Evolutionary conservation across 352 stramenopile species (phyloP).

Genomic region (Globisporangium camurandrum): DNA sequence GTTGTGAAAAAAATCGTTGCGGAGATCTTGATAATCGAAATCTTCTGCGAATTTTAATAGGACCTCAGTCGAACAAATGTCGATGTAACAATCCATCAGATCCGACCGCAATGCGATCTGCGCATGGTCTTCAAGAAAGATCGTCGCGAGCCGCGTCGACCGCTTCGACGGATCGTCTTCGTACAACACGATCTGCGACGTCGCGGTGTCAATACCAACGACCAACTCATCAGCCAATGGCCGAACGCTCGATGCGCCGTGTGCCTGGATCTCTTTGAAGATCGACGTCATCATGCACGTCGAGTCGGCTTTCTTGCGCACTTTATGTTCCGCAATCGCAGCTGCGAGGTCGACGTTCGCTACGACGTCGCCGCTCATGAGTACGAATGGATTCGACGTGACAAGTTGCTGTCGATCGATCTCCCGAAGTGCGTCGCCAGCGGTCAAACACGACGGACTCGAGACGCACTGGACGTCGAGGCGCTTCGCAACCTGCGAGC

Average conservation of each 20-base stretch:
- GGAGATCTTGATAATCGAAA: conserved; percentile 97
- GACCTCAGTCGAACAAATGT: conserved; percentile 97
- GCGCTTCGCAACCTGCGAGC: conserved; percentile 47
- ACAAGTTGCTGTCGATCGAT: conserved; percentile 93
- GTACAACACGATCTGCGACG: conserved; percentile 81
- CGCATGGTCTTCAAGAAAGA: conserved; percentile 80
- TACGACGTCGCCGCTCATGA: conserved; percentile 95
- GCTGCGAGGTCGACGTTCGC: conserved; percentile 92
- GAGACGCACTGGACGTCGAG: conserved; percentile 64
- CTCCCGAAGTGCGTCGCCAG: conserved; percentile 93
- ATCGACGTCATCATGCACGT: conserved; percentile 95
- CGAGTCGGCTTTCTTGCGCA: conserved; percentile 84
- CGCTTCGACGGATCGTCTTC: conserved; percentile 52
- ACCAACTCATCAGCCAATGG: conserved; percentile 76
- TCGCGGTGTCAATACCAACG: conserved; percentile 68
- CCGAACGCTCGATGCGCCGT: conserved; percentile 24
- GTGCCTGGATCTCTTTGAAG: conserved; percentile 83
- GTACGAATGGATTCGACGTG: conserved; percentile 95
- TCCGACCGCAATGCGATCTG: conserved; percentile 89
- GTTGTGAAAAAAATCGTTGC: conserved; percentile 94
- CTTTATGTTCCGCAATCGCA: conserved; percentile 66
- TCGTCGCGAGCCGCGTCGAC: conserved; percentile 44
- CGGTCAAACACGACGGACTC: conserved; percentile 82
- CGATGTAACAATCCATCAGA: conserved; percentile 96
- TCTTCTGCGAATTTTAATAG: conserved; percentile 96